A percentile compares a stretch with the other conserved stretches of the same genome.
These are phyloP conservation scores for Melastoma candidum DNA, from an alignment of 441 rosid genomes.

Conservation along the genomic window DNA sequence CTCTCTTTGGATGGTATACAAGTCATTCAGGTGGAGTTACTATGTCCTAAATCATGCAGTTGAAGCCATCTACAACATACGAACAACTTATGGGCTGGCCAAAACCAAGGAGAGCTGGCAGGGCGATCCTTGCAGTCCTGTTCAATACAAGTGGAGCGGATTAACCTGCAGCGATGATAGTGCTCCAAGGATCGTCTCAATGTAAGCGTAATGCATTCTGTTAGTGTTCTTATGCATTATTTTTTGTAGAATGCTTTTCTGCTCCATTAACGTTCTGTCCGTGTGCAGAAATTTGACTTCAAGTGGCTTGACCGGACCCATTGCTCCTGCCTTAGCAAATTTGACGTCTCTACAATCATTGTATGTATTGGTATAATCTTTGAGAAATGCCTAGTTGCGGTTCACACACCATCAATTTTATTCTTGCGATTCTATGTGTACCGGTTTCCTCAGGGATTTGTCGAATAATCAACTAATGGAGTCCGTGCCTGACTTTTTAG, in stretches of 20 bases:
- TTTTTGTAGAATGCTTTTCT: background rate
- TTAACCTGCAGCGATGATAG: slow-evolving; percentile 23
- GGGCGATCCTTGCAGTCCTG: slow-evolving; percentile 47
- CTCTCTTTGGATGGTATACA: background rate
- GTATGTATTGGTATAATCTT: slow-evolving; percentile 19
- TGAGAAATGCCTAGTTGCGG: background rate
- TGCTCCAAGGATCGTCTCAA: slow-evolving; percentile 29
- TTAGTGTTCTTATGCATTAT: background rate
- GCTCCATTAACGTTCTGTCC: background rate
- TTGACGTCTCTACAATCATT: slow-evolving; percentile 22
- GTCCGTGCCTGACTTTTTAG: slow-evolving; percentile 18
- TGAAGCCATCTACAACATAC: slow-evolving; percentile 21
- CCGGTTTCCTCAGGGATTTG: no score
- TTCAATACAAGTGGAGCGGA: slow-evolving; percentile 23
- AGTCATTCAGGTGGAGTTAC: no score
- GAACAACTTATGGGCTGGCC: slow-evolving; percentile 23
- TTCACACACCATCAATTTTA: background rate
- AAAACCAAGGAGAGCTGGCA: slow-evolving; percentile 24
- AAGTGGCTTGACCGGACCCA: slow-evolving; percentile 25
- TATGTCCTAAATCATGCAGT: no score
- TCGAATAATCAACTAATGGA: slow-evolving; percentile 13
- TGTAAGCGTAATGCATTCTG: slow-evolving; percentile 19
- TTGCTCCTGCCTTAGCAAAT: slow-evolving; percentile 19
- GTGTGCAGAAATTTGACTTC: slow-evolving; percentile 27
- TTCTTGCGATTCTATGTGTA: no score